These are phyloP conservation scores for Xylariaceae sp. DNA, from an alignment of 2,329 filamentous ascomycete genomes.

Conservation along the genomic window DNA sequence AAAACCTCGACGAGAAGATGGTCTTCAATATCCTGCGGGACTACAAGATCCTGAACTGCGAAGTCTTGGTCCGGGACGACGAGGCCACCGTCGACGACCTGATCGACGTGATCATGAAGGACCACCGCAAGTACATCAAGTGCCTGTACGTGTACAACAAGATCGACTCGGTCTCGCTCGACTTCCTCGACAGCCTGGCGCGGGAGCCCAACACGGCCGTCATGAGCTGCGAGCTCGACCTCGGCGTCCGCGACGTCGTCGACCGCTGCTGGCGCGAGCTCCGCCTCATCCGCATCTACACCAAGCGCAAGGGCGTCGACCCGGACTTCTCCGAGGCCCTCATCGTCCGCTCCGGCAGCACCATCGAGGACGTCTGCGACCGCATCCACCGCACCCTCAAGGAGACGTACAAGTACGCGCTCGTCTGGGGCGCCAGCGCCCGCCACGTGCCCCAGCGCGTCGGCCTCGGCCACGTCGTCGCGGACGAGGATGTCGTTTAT, in stretches of 20 bases:
- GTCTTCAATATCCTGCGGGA: conserved; percentile 94
- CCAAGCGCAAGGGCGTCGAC: conserved; percentile 88
- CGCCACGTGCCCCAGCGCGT: conserved; percentile 92
- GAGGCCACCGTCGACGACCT: conserved; percentile 95
- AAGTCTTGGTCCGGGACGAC: conserved; percentile 92
- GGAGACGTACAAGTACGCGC: conserved; percentile 97
- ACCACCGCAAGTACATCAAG: conserved; percentile 94
- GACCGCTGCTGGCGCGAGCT: conserved; percentile 94
- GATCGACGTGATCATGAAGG: conserved; percentile 99
- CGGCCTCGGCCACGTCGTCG: conserved; percentile 74
- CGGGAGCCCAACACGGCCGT: conserved; percentile 91
- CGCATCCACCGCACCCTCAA: conserved; percentile 89
- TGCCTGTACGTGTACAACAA: conserved; percentile 99
- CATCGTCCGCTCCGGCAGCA: conserved; percentile 83
- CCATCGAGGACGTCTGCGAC: conserved; percentile 96
- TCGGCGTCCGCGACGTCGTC: conserved; percentile 89
- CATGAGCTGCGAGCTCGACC: conserved; percentile 94
- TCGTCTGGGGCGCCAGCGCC: conserved; percentile 96
- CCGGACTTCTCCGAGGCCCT: conserved; percentile 87
- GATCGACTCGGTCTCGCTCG: conserved; percentile 89
- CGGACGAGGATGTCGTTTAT: conserved; percentile 63
- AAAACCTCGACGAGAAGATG: conserved; percentile 94
- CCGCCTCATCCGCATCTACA: conserved; percentile 85
- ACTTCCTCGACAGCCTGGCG: conserved; percentile 87
- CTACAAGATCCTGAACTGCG: conserved; percentile 98